phyloP scores from a whole-genome alignment of 768 basidiomycete genomes.

The Tylopilus sp. region DNA sequence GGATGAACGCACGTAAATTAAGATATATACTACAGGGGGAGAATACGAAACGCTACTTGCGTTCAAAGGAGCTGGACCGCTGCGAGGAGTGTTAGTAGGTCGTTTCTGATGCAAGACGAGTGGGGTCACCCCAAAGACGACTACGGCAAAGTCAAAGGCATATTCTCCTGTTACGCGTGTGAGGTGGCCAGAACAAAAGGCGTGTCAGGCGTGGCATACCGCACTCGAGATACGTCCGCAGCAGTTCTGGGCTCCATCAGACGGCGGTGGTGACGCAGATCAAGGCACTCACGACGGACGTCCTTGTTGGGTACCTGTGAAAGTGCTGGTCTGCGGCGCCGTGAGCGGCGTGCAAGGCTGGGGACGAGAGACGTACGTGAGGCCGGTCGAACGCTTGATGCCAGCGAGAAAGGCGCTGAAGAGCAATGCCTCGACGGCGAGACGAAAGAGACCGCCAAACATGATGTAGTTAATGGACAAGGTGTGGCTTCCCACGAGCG shows the following conservation, averaged over 20 bases:
- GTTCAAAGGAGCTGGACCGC: constrained; percentile 75
- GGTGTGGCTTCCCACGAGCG: constrained; percentile 16
- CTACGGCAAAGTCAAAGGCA: constrained; percentile 81
- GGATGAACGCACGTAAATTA: constrained; percentile 48
- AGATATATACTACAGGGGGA: constrained; percentile 14
- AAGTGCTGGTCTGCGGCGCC: constrained; percentile 57
- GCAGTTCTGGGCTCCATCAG: constrained; percentile 46
- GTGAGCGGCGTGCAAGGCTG: neutral
- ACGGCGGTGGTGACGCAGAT: neutral
- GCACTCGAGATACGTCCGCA: constrained; percentile 76
- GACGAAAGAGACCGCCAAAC: constrained; percentile 47
- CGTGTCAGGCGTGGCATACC: constrained; percentile 43
- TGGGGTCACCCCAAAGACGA: constrained; percentile 65
- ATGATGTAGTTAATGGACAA: constrained; percentile 8
- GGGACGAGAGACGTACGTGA: constrained; percentile 58
- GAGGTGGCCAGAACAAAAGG: neutral
- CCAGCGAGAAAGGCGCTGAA: constrained; percentile 82
- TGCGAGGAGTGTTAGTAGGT: constrained; percentile 26
- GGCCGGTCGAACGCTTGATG: constrained; percentile 76
- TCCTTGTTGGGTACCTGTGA: constrained; percentile 85
- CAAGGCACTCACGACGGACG: constrained; percentile 62
- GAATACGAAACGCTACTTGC: constrained; percentile 26
- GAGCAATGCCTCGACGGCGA: constrained; percentile 75
- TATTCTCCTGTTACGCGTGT: constrained; percentile 62
- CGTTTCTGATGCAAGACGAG: neutral